Evolutionary conservation across 1,139 yeast genomes (phyloP), one percentile per base, ranked within the genome.

Genomic region (Blastobotrys raffinosifermentans): DNA sequence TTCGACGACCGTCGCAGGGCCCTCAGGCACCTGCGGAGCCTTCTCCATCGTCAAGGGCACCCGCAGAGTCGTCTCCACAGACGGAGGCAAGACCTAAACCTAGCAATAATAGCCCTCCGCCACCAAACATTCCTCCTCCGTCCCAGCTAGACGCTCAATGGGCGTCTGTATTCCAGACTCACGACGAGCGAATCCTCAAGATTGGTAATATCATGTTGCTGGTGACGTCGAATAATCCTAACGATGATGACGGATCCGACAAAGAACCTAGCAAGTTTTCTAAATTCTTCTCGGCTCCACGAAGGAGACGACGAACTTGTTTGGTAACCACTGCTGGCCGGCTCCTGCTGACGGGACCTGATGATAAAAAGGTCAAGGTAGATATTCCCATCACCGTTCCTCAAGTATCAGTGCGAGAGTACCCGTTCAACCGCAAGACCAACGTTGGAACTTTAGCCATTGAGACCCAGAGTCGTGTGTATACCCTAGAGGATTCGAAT

Each of bases 101-200:
- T 7, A 6, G 6, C 9, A 7, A 6, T 19, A 13, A 8, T 6
- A 14, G 15, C 13, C 27, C 27, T n/a, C 75, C 73, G 2, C 60
- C 54, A 7, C 66, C 70, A 10, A 74, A 72, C n/a, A 67, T 73
- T 2, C 68, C 78, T 1, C 77, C 84, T 2, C 60, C 75, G 54
- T 67, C 78, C 0, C 65, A 75, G 13, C 54, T 79, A 2, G 95
- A 86, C 51, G 62, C 74, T 17, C 81, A 83, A 20, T 86, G 91
- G 86, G 69, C 74, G 9, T 62, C 67, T 31, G 73, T 71, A 47
- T 64, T 87, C 43, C 64, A 63, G 10, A 76, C 75, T 49, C 65
- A 73, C 2, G 80, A 81, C 36, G 97, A 89, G 58, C 69, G 94
- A 39, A 71, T 87, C 1, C 49, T 86, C 35, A 75, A 75, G 45